Evolutionary conservation across 2,329 filamentous ascomycete genomes (phyloP), one percentile per base, ranked within the genome.

Genomic region (Tolypocladium ophioglossoides): DNA sequence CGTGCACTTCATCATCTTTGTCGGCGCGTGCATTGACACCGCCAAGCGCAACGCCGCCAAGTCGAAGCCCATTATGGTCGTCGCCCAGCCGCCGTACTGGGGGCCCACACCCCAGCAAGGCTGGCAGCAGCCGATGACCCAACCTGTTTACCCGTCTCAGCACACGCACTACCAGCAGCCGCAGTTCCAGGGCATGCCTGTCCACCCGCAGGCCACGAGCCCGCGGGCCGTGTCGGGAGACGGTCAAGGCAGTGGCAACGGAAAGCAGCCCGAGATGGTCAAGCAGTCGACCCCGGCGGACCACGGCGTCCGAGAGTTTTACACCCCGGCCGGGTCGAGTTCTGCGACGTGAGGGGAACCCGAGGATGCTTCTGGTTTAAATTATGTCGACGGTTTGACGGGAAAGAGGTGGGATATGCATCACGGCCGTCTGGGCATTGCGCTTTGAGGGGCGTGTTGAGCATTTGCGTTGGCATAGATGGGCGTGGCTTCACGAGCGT

Each of bases 21-120:
- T 66, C 2, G 63, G 64, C 37, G 62, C 58, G 48, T 46, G 66
- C 27, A 56, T 66, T 47, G 52, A 56, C 24, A 55, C 61, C 20
- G 54, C 61, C 11, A 46, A 57, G 56, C 22, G 50, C 24, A 56
- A 54, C 50, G 27, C 53, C 38, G 32, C 51, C 50, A 55, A 47
- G 48, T 11, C 24, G 24, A 30, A n/a, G 16, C 44, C 44, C 44
- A 47, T 47, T 24, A 32, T 47, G 44, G 44, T 47, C 44, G 44
- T 32, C 16, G 44, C 44, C 44, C 44, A 47, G 44, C 44, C 44
- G 44, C 27, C 44, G 44, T 47, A 47, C 27, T 47, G 44, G 41
- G 44, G 24, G 11, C 40, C 41, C n/a, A 6, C 1, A 8, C 50
- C 2, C 38, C 54, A 18, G 47, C 30, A 50, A 27, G 20, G 22